phyloP scores from a whole-genome alignment of 139 green algal genomes.

The Trebouxia sp. region DNA sequence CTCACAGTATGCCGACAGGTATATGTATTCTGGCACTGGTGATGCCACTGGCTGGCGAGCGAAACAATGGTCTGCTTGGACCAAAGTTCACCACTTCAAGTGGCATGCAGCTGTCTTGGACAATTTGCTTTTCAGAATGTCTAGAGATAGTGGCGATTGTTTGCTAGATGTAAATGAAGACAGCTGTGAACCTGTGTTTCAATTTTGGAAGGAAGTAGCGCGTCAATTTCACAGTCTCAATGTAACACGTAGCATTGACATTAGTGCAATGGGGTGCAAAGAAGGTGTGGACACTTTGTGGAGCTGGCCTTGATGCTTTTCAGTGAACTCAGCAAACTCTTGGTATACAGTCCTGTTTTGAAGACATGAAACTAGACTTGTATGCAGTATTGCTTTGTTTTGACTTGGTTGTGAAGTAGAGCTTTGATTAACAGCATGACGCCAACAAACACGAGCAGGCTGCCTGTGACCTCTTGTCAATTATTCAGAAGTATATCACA shows the following conservation, averaged over 20 bases:
- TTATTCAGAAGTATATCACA: too few species aligned
- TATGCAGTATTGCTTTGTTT: too few species aligned
- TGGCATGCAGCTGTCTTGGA: neutral
- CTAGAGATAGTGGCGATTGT: neutral
- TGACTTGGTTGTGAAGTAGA: too few species aligned
- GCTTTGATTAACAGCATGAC: too few species aligned
- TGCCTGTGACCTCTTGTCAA: too few species aligned
- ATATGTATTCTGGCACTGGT: neutral
- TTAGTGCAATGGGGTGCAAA: neutral
- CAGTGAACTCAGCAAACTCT: too few species aligned
- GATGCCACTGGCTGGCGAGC: neutral
- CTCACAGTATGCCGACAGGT: neutral
- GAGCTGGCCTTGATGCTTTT: neutral
- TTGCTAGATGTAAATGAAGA: neutral
- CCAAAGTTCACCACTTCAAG: constrained; percentile 6
- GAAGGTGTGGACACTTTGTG: neutral
- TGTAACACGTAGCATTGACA: neutral
- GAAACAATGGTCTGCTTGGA: neutral
- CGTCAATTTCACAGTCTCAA: neutral
- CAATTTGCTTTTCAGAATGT: neutral
- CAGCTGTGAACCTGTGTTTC: neutral
- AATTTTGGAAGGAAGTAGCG: constrained; percentile 4
- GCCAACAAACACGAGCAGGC: too few species aligned
- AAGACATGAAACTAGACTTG: too few species aligned
- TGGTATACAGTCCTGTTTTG: too few species aligned